Evolutionary conservation across 495 filamentous ascomycete species (phyloP), one percentile per base, ranked within the genome.

Genomic region (Aspergillus nanangensis): DNA sequence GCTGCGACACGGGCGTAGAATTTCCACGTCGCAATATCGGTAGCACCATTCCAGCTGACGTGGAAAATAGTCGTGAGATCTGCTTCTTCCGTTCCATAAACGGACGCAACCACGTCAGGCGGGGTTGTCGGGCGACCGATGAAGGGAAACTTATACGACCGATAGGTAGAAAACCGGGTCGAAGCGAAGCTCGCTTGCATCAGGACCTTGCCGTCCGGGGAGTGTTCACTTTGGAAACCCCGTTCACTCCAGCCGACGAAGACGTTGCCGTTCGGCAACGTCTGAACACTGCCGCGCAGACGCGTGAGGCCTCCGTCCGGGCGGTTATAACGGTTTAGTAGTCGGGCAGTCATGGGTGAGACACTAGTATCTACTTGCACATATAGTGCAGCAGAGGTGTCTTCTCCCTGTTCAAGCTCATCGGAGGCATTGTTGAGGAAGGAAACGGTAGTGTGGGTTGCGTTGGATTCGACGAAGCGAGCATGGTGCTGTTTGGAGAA

Each of bases 401-500:
- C 55, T 41, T 69, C 68, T 1, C 71, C 67, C 8, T 54, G 49
- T 36, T 64, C 65, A 18, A 57, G 54, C 34, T 67, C 66, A 51
- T 74, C 72, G 39, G 66, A 68, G 34, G 67, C 74, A 50, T 82
- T 82, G 62, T 82, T 78, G 55, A 75, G 68, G 24, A 82, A 50
- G 11, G 75, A 76, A 27, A 82, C 67, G 21, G 67, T 63, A 27
- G 74, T 70, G 44, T 66, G 57, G 10, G 74, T 78, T n/a, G 63
- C 63, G 50, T 76, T 62, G 15, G 77, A 70, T 14, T 65, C 65
- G 38, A 79, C 44, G 53, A 75, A 81, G 15, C 78, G 72, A 10
- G 73, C 80, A 53, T 83, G 72, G 50, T 84, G 80, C 57, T 84
- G 80, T 51, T 71, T 77, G 29, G 74, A 75, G 59, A 84, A 83